Base-by-base conservation (phyloP, 1,284 basidiomycete genomes). In the Ceratobasidium papillatum region DNA sequence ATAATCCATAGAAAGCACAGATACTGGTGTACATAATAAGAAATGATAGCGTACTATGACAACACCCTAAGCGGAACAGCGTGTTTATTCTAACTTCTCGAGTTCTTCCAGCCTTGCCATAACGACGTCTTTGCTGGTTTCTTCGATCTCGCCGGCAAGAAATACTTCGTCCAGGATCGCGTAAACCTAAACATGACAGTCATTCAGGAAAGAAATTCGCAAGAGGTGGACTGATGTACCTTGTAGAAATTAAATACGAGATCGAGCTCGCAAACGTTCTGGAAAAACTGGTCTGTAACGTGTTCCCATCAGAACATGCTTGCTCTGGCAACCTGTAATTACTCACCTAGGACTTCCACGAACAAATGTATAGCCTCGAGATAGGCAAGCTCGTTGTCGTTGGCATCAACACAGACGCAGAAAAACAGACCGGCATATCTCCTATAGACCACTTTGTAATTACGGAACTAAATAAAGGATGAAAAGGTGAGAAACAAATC, bases 171-270 rank as follows among this genome's bases (percentile, higher is more conserved):
- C 98, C 74, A 99, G 86, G 74, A 99, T 98, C 0, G 98, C 95
- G 79, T 98, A 98, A 8, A 97, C 95, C 93, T 96, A 75, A n/a
- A 32, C 61, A 25, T 14, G 38, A 17, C 1, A 12, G 34, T 8
- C 56, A n/a, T 51, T 65, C 72, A 51, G 51, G 72, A 32, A 36
- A 52, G 14, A 32, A 34, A 59, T 7, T 14, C 17, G 27, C 4
- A 58, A 49, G 68, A 63, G 72, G 76, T 75, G 36, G 63, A 76
- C 27, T 71, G 78, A 19, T 22, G 51, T 74, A 92, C 95, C 86
- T 99, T 98, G 85, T 99, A 99, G 82, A 99, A 99, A 80, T 98
- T 98, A 86, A 99, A 99, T 1, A 99, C 97, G 1, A 99, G 88
- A 80, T 99, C 88, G 22, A 99, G 87, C 82, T 99, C 96, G 84